Evolutionary conservation across 495 filamentous ascomycete genomes (phyloP).

Genomic region (Aspergillus bridgeri): DNA sequence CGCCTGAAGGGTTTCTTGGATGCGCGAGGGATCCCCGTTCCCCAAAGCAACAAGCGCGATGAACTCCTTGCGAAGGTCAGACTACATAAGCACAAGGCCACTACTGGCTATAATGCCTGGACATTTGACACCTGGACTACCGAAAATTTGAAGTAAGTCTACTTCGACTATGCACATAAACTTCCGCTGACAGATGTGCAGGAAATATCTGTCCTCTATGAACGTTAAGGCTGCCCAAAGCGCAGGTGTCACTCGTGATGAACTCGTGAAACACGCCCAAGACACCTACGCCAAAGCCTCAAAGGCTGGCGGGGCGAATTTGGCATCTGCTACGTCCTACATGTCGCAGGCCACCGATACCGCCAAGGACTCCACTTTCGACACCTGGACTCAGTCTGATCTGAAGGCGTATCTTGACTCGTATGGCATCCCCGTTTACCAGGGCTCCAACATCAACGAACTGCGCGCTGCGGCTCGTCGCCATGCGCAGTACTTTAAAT

Average conservation of each 20-base stretch:
- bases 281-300: constrained; percentile 69
- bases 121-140: constrained; percentile 80
- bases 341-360: constrained; percentile 63
- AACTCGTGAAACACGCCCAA: constrained; percentile 69
- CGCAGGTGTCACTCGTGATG: constrained; percentile 64
- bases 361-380: constrained; percentile 68
- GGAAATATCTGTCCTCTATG: constrained; percentile 63
- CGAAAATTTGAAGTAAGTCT: constrained; percentile 65
- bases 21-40: constrained; percentile 60
- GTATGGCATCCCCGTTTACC: constrained; percentile 71
- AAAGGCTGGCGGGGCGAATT: constrained; percentile 60
- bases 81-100: constrained; percentile 67
- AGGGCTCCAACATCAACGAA: constrained; percentile 64
- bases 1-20: constrained; percentile 70
- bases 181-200: constrained; percentile 28
- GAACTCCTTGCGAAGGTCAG: constrained; percentile 76
- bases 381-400: constrained; percentile 78
- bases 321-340: constrained; percentile 72
- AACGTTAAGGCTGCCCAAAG: constrained; percentile 67
- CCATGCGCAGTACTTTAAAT: constrained; percentile 72
- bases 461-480: constrained; percentile 65
- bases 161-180: constrained; percentile 6
- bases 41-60: constrained; percentile 71
- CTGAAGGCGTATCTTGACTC: constrained; percentile 79
- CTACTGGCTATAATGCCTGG: constrained; percentile 70